These are phyloP conservation scores for Calycina marina DNA, from an alignment of 2,329 filamentous ascomycete species.

Conservation along the genomic window DNA sequence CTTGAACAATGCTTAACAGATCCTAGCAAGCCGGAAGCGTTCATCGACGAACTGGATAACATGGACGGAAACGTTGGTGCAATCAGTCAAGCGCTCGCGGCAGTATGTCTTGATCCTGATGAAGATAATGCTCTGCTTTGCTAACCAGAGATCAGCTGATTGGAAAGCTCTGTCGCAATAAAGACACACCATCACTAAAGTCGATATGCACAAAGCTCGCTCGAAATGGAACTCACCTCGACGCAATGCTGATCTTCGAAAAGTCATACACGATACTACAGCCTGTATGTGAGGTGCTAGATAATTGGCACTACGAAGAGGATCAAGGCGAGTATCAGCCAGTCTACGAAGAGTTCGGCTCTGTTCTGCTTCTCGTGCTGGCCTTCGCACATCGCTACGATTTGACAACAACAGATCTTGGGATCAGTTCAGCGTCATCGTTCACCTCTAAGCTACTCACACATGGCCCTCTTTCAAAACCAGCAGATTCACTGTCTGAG, in stretches of 20 bases:
- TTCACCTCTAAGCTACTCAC: slow-evolving; percentile 55
- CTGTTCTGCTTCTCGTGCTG: slow-evolving; percentile 57
- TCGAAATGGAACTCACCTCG: slow-evolving; percentile 54
- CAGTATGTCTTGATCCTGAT: slow-evolving; percentile 34
- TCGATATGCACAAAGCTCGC: slow-evolving; percentile 59
- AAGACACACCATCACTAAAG: slow-evolving; percentile 71
- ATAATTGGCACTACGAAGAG: slow-evolving; percentile 69
- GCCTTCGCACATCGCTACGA: slow-evolving; percentile 66
- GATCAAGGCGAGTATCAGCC: slow-evolving; percentile 76
- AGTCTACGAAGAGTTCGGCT: slow-evolving; percentile 74
- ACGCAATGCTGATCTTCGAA: slow-evolving; percentile 63
- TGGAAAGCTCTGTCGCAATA: slow-evolving; percentile 51
- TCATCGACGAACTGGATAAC: slow-evolving; percentile 71
- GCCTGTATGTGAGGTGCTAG: slow-evolving; percentile 60
- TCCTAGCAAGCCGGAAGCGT: slow-evolving; percentile 56
- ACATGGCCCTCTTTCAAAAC: slow-evolving; percentile 40
- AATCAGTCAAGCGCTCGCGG: slow-evolving; percentile 62
- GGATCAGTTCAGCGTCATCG: slow-evolving; percentile 40
- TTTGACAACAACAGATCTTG: slow-evolving; percentile 49
- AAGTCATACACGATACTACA: slow-evolving; percentile 54
- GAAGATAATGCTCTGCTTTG: too few species aligned
- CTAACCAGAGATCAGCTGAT: slow-evolving; percentile 39
- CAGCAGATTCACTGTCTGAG: slow-evolving; percentile 44
- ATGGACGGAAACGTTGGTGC: slow-evolving; percentile 88
- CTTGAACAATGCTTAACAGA: slow-evolving; percentile 66